Conservation (phyloP, 129 eudicot genomes). For the Helianthus tuberosus region DNA sequence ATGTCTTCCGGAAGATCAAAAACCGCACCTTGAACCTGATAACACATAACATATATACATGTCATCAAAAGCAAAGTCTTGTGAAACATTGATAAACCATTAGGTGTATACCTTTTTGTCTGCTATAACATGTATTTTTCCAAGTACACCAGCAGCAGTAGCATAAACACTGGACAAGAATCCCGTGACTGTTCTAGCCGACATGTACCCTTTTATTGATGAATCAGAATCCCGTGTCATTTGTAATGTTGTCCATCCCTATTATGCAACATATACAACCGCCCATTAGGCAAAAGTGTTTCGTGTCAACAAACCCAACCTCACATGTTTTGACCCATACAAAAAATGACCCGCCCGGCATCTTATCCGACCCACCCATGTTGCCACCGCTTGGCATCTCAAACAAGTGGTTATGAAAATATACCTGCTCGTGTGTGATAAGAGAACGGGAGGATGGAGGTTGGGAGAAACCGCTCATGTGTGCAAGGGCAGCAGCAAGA, state of each 20-base stretch:
- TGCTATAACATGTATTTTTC: constrained; percentile 82
- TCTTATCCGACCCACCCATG: not conserved
- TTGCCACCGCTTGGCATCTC: not conserved
- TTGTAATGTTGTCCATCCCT: constrained; percentile 90
- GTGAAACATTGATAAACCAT: not conserved
- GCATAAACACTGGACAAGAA: constrained; percentile 83
- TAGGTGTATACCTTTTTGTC: constrained; percentile 57
- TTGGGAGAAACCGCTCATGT: constrained; percentile 82
- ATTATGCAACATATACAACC: constrained; percentile 23
- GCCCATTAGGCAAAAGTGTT: not conserved
- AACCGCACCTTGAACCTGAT: constrained; percentile 86
- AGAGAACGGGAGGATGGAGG: constrained; percentile 98
- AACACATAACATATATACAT: not conserved
- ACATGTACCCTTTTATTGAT: constrained; percentile 57
- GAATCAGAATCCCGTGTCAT: constrained; percentile 64
- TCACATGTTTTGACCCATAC: not conserved
- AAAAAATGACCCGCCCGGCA: not conserved
- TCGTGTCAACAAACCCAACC: not conserved
- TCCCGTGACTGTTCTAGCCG: constrained; percentile 89
- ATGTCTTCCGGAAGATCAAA: constrained; percentile 95
- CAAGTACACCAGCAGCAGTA: constrained; percentile 85
- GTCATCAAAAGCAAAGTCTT: not conserved
- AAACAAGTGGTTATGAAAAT: not conserved
- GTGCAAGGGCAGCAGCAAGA: constrained; percentile 97
- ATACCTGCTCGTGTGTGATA: constrained; percentile 87